Evolutionary conservation across 2,329 filamentous ascomycete species (phyloP).

Genomic region (Fusarium solani-melongenae): DNA sequence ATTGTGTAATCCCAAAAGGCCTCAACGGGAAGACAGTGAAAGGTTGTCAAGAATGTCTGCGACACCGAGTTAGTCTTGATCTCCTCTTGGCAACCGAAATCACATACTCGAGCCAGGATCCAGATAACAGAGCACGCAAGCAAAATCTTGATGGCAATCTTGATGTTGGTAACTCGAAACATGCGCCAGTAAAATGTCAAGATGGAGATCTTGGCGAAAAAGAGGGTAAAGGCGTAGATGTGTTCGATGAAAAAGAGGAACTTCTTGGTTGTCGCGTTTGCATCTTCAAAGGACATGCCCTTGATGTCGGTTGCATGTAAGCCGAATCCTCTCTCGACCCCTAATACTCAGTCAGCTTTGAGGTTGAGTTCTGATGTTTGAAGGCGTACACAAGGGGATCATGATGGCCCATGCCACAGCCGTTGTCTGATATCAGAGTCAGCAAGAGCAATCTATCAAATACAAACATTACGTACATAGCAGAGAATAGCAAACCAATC

Average conservation of each 20-base stretch:
- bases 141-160: slow-evolving; percentile 38
- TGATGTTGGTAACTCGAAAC: slow-evolving; percentile 43
- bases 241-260: slow-evolving; percentile 42
- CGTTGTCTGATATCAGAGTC: slow-evolving; percentile 11
- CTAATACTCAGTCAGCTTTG: slow-evolving; percentile 11
- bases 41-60: slow-evolving; percentile 47
- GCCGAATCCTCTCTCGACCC: slow-evolving; percentile 33
- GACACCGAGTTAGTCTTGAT: not conserved
- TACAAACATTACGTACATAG: slow-evolving; percentile 20
- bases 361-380: not conserved
- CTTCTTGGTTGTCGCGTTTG: slow-evolving; percentile 22
- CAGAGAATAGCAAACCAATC: slow-evolving; percentile 33
- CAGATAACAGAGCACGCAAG: slow-evolving; percentile 42
- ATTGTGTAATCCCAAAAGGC: slow-evolving; percentile 48
- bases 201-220: slow-evolving; percentile 45
- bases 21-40: slow-evolving; percentile 49
- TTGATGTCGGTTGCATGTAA: slow-evolving; percentile 26
- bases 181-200: slow-evolving; percentile 48
- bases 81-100: not conserved
- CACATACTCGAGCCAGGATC: slow-evolving; percentile 39
- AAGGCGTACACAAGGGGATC: slow-evolving; percentile 27
- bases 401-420: slow-evolving; percentile 28
- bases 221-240: slow-evolving; percentile 44
- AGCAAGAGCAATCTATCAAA: not conserved
- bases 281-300: slow-evolving; percentile 9